Evolutionary conservation across 192 early-diverging fungal genomes (phyloP), one percentile per base, ranked within the genome.

Genomic region (Rhizophagus sp.): DNA sequence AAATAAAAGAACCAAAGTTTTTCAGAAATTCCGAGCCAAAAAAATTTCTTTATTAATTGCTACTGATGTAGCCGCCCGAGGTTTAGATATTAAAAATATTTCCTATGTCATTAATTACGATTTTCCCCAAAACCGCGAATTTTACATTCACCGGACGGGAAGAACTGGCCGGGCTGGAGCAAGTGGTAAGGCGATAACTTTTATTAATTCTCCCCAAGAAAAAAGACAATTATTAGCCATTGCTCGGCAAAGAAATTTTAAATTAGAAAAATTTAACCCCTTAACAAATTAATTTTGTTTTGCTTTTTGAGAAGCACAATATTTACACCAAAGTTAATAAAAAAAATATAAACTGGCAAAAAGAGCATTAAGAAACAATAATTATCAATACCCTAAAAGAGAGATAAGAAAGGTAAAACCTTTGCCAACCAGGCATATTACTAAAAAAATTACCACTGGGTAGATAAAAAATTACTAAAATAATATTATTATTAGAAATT

Each of bases 71-170:
- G 94, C 94, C 36, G 91, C 93, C 8, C 90, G 95, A 70, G 95
- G 95, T 83, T 82, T 96, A 27, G 94, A 96, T 82, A 94, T 96
- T 78, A 90, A 92, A 61, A 92, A 95, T 83, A 91, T 96, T n/a
- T 88, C 88, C 64, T 93, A 95, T 82, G 94, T 96, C 27, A 90
- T 96, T 79, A 95, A 95, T 83, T 95, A 92, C 70, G 95, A 96
- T 78, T 84, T 96, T 13, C 90, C 91, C 75, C 85, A 83, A 33
- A 90, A 93, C 76, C 92, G 93, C 81, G 94, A 96, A 57, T 93
- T 94, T 71, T 93, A 92, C 80, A 89, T 96, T 36, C 95, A 96
- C 79, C 90, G 95, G 30, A 95, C 94, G 76, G 95, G 95, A 66
- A 84, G 89, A 57, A 91, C 90, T 50, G 90, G 86, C 7, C 89